Evolutionary conservation across 192 early-diverging fungal genomes (phyloP).

Genomic region (Spizellomyces punctatus): DNA sequence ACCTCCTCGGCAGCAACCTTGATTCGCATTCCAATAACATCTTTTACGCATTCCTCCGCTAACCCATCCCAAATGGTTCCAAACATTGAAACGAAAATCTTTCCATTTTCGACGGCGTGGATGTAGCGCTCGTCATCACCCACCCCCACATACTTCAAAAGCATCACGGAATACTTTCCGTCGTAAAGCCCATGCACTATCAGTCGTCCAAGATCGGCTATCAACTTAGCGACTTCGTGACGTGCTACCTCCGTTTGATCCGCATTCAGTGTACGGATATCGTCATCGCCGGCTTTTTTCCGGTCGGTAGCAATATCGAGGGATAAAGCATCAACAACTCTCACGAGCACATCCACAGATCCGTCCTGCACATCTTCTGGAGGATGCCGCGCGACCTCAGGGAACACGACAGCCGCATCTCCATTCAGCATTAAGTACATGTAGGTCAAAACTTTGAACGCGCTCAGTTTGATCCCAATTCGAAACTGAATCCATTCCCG

Average conservation of each 20-base stretch:
- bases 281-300: too few species aligned
- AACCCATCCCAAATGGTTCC: constrained; percentile 34
- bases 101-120: not conserved
- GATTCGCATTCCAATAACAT: constrained; percentile 7
- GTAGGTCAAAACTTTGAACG: constrained; percentile 20
- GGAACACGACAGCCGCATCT: constrained; percentile 15
- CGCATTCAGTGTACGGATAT: not conserved
- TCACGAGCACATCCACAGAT: constrained; percentile 3
- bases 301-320: not conserved
- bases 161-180: constrained; percentile 1
- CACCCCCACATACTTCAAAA: constrained; percentile 28
- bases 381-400: not conserved
- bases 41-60: constrained; percentile 5
- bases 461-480: constrained; percentile 23
- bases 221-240: constrained; percentile 1
- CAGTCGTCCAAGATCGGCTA: constrained; percentile 10
- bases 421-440: constrained; percentile 24
- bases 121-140: not conserved
- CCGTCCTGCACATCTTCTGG: constrained; percentile 21
- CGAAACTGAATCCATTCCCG: constrained; percentile 19
- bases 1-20: constrained; percentile 10
- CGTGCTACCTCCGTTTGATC: constrained; percentile 15
- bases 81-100: constrained; percentile 3
- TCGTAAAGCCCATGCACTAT: constrained; percentile 15
- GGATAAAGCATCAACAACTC: constrained; percentile 3